Conservation (phyloP, 345 rosid species). For the Arabidopsis thaliana region TAIR10.1 NC_003071.7:16441001-16441500, state of each 20-base stretch:
- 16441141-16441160: constrained; percentile 5
- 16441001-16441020: not conserved
- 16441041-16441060: not conserved
- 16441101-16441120: not conserved
- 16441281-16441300: not conserved
- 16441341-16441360: not conserved
- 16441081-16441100: constrained; percentile 11
- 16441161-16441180: not conserved
- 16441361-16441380: not conserved
- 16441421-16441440: not conserved
- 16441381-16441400: not conserved
- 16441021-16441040: not conserved
- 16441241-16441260: not conserved
- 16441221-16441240: constrained; percentile 1
- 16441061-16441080: constrained; percentile 9
- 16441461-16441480: constrained; percentile 13
- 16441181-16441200: constrained; percentile 3
- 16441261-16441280: not conserved
- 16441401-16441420: not conserved
- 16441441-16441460: not conserved
- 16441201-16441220: constrained; percentile 15
- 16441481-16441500: not conserved
- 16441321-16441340: not conserved
- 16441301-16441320: not conserved
- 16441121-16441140: constrained; percentile 8